Percentiles rank a stretch among this genome's conserved stretches.
Conservation (phyloP, 768 basidiomycete genomes). For the Pleurotus tuoliensis region DNA sequence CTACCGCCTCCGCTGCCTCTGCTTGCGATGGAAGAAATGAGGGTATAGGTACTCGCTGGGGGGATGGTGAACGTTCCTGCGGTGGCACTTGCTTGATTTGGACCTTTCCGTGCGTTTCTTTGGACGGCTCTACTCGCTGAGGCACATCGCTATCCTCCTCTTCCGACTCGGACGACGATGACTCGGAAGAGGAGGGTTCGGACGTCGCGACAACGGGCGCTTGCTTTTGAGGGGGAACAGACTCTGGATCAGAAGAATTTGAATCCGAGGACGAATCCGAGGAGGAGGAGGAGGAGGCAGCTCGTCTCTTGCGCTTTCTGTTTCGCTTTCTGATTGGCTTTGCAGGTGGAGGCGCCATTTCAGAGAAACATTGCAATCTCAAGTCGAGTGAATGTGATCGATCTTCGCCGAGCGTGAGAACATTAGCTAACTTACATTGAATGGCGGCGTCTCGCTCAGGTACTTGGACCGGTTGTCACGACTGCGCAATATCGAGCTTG, state of each 20-base stretch:
- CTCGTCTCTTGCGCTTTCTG: constrained; percentile 53
- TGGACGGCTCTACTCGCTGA: constrained; percentile 8
- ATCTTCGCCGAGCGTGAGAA: too few relatives aligned
- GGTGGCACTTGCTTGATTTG: constrained; percentile 11
- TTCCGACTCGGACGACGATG: constrained; percentile 17
- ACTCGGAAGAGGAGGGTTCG: constrained; percentile 9
- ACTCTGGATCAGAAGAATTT: constrained; percentile 13
- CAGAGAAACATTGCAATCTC: not conserved
- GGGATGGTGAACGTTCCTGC: constrained; percentile 40
- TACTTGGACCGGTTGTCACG: too few relatives aligned
- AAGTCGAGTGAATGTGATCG: too few relatives aligned
- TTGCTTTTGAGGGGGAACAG: not conserved
- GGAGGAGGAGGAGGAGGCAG: constrained; percentile 37
- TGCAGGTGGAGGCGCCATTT: constrained; percentile 25
- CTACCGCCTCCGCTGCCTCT: constrained; percentile 22
- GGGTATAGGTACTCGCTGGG: constrained; percentile 45
- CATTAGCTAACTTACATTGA: too few relatives aligned
- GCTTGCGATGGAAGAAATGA: constrained; percentile 47
- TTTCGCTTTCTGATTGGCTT: constrained; percentile 38
- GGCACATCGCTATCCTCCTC: constrained; percentile 15
- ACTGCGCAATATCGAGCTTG: too few relatives aligned
- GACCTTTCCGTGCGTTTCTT: constrained; percentile 12
- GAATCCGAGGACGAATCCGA: constrained; percentile 44
- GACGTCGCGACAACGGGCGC: constrained; percentile 2
- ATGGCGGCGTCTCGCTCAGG: too few relatives aligned